Evolutionary conservation across 129 eudicot species (phyloP).

Genomic region (Heracleum sosnowskyi): DNA sequence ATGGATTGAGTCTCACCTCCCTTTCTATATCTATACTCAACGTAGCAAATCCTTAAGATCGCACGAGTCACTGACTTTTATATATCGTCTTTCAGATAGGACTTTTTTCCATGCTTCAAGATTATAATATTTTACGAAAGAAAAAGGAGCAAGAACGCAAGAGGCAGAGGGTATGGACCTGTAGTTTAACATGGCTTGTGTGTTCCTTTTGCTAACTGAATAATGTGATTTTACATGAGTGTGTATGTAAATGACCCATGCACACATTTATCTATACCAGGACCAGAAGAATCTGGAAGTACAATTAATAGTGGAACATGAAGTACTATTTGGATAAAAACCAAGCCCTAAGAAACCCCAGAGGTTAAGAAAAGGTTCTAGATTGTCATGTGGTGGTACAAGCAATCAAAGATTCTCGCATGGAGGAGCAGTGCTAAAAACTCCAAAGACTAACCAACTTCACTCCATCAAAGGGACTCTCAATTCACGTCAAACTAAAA

Average conservation of each 20-base stretch:
- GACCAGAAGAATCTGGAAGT: conserved; percentile 93
- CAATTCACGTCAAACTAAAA: conserved; percentile 53
- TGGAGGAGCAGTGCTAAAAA: conserved; percentile 60
- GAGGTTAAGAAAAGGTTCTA: conserved; percentile 56
- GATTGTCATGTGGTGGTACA: conserved; percentile 65
- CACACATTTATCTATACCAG: conserved; percentile 26
- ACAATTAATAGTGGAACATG: conserved; percentile 85
- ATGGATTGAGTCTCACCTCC: conserved; percentile 55
- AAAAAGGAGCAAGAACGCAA: conserved; percentile 79
- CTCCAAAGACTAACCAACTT: conserved; percentile 45
- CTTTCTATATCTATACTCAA: neutral
- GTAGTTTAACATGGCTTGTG: conserved; percentile 3
- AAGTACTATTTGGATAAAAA: conserved; percentile 81
- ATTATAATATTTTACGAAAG: conserved; percentile 48
- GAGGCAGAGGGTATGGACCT: conserved; percentile 65
- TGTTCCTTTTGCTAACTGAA: neutral
- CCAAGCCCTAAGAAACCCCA: conserved; percentile 84
- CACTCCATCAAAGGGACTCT: conserved; percentile 62
- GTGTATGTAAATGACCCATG: neutral
- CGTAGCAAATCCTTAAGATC: neutral
- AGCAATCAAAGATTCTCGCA: conserved; percentile 65
- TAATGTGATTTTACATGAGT: neutral
- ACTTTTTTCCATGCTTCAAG: conserved; percentile 86
- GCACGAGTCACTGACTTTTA: neutral
- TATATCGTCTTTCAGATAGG: conserved; percentile 44